phyloP scores from a whole-genome alignment of 2,329 filamentous ascomycete species.

The Pestalotiopsis sp. region DNA sequence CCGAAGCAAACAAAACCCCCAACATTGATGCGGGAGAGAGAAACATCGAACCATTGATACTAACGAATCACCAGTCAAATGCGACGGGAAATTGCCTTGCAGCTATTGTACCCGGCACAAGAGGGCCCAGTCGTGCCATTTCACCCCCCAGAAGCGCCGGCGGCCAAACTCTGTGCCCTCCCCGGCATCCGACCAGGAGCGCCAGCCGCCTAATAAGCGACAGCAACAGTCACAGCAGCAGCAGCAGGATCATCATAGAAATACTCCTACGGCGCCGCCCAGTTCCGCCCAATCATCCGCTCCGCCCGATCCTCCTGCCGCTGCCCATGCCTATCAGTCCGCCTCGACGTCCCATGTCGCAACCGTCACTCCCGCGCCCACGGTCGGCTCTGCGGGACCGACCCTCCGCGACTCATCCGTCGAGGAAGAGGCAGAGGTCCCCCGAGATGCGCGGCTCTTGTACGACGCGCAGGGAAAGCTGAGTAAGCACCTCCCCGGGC shows the following conservation, averaged over 20 bases:
- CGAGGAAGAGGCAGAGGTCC: conserved; percentile 58
- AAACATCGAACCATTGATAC: not conserved
- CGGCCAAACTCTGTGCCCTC: conserved; percentile 26
- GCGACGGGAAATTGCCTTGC: conserved; percentile 56
- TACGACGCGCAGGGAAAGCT: conserved; percentile 56
- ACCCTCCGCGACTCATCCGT: conserved; percentile 29
- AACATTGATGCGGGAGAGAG: not conserved
- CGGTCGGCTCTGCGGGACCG: conserved; percentile 16
- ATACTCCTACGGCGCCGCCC: not conserved
- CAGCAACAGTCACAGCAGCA: not conserved
- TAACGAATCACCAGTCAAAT: conserved; percentile 44
- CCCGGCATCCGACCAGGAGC: conserved; percentile 10
- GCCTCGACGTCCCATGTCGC: not conserved
- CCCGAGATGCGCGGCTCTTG: conserved; percentile 53
- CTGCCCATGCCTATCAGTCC: not conserved
- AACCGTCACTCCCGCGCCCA: not conserved
- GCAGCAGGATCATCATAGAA: not conserved
- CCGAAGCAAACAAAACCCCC: not conserved
- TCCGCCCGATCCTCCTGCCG: conserved; percentile 1
- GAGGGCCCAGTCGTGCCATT: conserved; percentile 46
- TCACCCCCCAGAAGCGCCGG: conserved; percentile 47
- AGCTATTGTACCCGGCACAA: conserved; percentile 49
- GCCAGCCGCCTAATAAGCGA: not conserved
- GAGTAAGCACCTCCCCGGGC: conserved; percentile 24
- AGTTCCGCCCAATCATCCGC: conserved; percentile 14